Evolutionary conservation across 2,329 filamentous ascomycete genomes (phyloP), one percentile per base, ranked within the genome.

Genomic region (Paecilomyces fulvus): DNA sequence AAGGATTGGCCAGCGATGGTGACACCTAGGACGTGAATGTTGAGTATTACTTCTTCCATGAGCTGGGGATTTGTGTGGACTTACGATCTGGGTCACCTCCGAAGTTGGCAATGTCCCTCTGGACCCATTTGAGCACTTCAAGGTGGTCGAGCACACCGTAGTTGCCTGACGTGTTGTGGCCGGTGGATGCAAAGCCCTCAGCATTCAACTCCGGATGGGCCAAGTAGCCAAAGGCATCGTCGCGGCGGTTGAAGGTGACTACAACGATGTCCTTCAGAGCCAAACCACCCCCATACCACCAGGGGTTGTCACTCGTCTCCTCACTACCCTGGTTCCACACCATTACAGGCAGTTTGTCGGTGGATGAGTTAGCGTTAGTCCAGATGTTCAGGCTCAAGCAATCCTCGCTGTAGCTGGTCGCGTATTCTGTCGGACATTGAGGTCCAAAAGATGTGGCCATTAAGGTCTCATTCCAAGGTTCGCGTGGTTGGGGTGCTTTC

Each of bases 81-180:
- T 9, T 31, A 31, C 30, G 71, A 20, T 73, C 68, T 3, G 75
- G 70, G 63, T 82, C 77, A 46, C 80, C 80, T 43, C 80, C 80
- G 56, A 83, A 83, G 14, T 72, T 64, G 63, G 76, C 67, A 58
- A 82, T 80, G 60, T 80, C 69, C 51, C 75, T 63, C 57, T 79
- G 75, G 2, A 83, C 73, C 81, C 81, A 84, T 63, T 83, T 71
- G 2, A 84, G 70, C n/a, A 63, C 62, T n/a, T 80, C 70, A n/a
- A 79, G 69, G 62, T 83, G 80, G 59, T 83, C 80, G 30, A 76
- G 71, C 0, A 81, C 64, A 11, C 75, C 79, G 20, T 66, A 67
- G 55, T 67, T 67, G 2, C 65, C 65, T 6, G 65, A 67, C 2
- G 62, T 63, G 12, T 62, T 60, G 55, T 67, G 60, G 1, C 64